Conservation (phyloP, 108 stramenopile species). For the Mediolabrus comicus region DNA sequence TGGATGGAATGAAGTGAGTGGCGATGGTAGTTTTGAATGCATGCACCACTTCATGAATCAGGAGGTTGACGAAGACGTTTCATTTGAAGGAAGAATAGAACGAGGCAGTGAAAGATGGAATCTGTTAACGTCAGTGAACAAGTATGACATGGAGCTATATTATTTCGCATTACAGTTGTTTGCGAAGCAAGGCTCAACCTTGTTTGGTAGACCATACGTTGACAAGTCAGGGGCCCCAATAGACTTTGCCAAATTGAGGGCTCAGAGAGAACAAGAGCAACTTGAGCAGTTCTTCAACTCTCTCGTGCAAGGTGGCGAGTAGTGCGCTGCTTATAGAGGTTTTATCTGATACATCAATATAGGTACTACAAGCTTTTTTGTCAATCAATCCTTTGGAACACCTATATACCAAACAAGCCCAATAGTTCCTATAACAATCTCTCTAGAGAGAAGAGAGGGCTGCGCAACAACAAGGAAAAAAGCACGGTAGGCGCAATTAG, state of each 20-base stretch:
- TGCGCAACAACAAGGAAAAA: too few relatives aligned
- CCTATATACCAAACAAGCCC: too few relatives aligned
- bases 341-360: too few relatives aligned
- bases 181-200: constrained; percentile 32
- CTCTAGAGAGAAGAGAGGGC: too few relatives aligned
- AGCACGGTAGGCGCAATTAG: too few relatives aligned
- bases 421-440: too few relatives aligned
- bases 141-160: constrained; percentile 42
- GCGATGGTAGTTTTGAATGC: background rate
- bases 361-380: too few relatives aligned
- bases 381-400: too few relatives aligned
- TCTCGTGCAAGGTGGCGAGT: background rate
- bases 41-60: background rate
- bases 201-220: constrained; percentile 16
- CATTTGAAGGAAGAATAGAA: background rate
- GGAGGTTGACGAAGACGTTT: background rate
- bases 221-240: constrained; percentile 3
- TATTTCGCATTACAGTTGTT: constrained; percentile 35
- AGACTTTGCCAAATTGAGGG: constrained; percentile 10
- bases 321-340: too few relatives aligned
- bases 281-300: background rate
- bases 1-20: constrained; percentile 18
- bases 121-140: constrained; percentile 25
- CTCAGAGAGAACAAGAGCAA: background rate
- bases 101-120: constrained; percentile 31